A percentile compares a stretch with the other conserved stretches of the same genome.
phyloP scores from a whole-genome alignment of 257 asterid genomes.

The Solanum chiquidenum region DNA sequence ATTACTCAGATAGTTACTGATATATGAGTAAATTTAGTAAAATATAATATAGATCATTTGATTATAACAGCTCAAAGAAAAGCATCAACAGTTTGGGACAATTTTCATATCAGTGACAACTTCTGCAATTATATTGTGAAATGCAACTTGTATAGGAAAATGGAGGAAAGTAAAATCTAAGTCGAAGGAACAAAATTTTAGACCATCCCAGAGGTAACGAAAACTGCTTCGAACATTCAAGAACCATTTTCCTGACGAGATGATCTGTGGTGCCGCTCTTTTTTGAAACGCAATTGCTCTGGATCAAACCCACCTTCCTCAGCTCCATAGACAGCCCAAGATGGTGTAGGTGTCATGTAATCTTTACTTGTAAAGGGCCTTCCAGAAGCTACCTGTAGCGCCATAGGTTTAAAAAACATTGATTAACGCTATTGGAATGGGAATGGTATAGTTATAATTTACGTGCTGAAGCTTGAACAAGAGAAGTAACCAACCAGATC shows the following conservation, averaged over 20 bases:
- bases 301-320: slow-evolving; percentile 98
- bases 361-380: slow-evolving; percentile 64
- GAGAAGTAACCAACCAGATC: slow-evolving; percentile 49
- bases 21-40: too few relatives aligned
- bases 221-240: not conserved
- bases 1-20: too few relatives aligned
- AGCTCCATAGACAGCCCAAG: slow-evolving; percentile 97
- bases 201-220: slow-evolving; percentile 3
- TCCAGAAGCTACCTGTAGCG: slow-evolving; percentile 64
- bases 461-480: not conserved
- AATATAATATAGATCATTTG: not conserved
- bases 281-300: slow-evolving; percentile 59
- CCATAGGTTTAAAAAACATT: not conserved
- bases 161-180: not conserved
- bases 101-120: not conserved
- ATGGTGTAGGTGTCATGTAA: slow-evolving; percentile 86
- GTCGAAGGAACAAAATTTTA: slow-evolving; percentile 6
- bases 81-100: not conserved
- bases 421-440: not conserved
- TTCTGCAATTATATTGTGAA: not conserved
- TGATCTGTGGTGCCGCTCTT: slow-evolving; percentile 70
- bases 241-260: slow-evolving; percentile 17
- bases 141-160: not conserved
- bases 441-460: not conserved
- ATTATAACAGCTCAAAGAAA: not conserved